phyloP scores from a whole-genome alignment of 805 yeast species.

The Pichia phayaonensis region DNA sequence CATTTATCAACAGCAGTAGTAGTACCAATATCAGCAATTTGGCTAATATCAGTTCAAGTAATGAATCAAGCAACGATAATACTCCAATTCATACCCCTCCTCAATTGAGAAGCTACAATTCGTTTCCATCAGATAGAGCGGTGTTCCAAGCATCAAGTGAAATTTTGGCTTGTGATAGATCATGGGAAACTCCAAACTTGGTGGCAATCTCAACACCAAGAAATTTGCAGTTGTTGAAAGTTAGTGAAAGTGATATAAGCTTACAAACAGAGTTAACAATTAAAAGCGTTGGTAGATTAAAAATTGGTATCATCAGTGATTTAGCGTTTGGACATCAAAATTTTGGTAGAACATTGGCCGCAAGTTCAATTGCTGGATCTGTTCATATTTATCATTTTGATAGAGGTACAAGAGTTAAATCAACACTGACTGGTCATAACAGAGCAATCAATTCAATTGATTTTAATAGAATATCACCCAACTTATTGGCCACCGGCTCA shows the following conservation, averaged over 20 bases:
- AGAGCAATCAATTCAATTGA: slow-evolving; percentile 40
- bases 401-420: slow-evolving; percentile 24
- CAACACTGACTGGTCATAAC: slow-evolving; percentile 33
- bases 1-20: slow-evolving; percentile 4
- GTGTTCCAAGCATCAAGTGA: slow-evolving; percentile 29
- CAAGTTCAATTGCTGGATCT: slow-evolving; percentile 41
- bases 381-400: slow-evolving; percentile 30
- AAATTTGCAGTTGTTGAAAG: slow-evolving; percentile 31
- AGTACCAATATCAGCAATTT: not conserved
- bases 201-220: slow-evolving; percentile 38
- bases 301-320: slow-evolving; percentile 36
- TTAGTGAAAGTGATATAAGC: slow-evolving; percentile 26
- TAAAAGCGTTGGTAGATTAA: slow-evolving; percentile 20
- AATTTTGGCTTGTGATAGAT: slow-evolving; percentile 27
- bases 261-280: slow-evolving; percentile 31
- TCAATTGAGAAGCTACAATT: not conserved
- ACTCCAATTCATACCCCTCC: not conserved
- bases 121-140: slow-evolving; percentile 16
- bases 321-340: slow-evolving; percentile 36
- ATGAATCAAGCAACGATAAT: not conserved
- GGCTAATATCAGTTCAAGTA: not conserved
- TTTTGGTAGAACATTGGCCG: slow-evolving; percentile 33
- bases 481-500: slow-evolving; percentile 52
- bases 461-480: slow-evolving; percentile 33
- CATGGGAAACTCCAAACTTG: slow-evolving; percentile 28